phyloP scores from a whole-genome alignment of 1,139 yeast genomes.

The Debaryomyces sp. region DNA sequence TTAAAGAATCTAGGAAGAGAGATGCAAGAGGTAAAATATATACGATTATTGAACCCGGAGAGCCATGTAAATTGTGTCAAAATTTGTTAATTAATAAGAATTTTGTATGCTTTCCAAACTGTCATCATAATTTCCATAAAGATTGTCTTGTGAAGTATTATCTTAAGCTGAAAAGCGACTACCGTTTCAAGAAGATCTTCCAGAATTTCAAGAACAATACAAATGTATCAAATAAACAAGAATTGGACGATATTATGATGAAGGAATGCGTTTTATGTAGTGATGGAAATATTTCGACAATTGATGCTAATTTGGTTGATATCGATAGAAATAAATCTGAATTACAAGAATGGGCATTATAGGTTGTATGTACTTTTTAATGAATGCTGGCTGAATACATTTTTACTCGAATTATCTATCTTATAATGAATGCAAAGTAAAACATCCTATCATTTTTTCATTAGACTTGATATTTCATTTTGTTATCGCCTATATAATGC shows the following conservation, averaged over 20 bases:
- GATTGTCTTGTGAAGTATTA: slow-evolving; percentile 75
- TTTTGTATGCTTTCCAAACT: slow-evolving; percentile 79
- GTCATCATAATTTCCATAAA: slow-evolving; percentile 87
- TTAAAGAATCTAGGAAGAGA: slow-evolving; percentile 48
- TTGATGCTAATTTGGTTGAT: slow-evolving; percentile 55
- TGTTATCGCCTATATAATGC: no score
- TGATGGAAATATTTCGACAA: slow-evolving; percentile 67
- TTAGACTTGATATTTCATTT: no score
- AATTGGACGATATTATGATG: slow-evolving; percentile 62
- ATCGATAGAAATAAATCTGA: slow-evolving; percentile 22
- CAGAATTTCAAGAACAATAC: slow-evolving; percentile 54
- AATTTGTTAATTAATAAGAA: slow-evolving; percentile 70
- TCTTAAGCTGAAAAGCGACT: slow-evolving; percentile 63
- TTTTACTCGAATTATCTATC: not conserved
- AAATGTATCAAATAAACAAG: slow-evolving; percentile 31
- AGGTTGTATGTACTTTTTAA: not conserved
- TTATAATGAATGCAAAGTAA: no score
- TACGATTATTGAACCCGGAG: slow-evolving; percentile 75
- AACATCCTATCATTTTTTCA: not conserved
- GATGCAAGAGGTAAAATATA: slow-evolving; percentile 40
- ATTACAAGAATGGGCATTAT: slow-evolving; percentile 29
- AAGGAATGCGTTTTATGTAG: slow-evolving; percentile 82
- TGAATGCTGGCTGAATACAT: not conserved
- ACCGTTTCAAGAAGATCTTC: slow-evolving; percentile 63
- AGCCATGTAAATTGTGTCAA: slow-evolving; percentile 73